Conservation (phyloP, 805 yeast species). For the Candida taoyuanica region DNA sequence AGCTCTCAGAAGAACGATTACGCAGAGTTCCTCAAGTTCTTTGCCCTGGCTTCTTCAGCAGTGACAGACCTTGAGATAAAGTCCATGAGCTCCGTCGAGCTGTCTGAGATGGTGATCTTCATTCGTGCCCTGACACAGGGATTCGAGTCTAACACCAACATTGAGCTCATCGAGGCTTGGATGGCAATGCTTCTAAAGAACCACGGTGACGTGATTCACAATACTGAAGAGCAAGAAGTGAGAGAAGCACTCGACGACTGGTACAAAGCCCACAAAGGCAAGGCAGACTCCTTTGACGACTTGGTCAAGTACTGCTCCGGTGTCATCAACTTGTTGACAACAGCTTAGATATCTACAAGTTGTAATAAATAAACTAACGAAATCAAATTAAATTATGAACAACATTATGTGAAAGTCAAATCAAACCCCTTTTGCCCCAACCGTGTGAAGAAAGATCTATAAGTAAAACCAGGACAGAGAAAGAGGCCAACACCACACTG, state of each 20-base stretch:
- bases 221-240: conserved; percentile 37
- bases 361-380: background rate
- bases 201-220: conserved; percentile 76
- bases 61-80: conserved; percentile 81
- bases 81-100: conserved; percentile 59
- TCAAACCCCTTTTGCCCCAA: conserved; percentile 9
- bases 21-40: conserved; percentile 45
- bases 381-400: conserved; percentile 11
- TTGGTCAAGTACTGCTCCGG: conserved; percentile 78
- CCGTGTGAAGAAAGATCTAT: conserved; percentile 1
- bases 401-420: conserved; percentile 9
- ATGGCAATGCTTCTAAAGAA: conserved; percentile 66
- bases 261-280: conserved; percentile 37
- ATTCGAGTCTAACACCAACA: conserved; percentile 48
- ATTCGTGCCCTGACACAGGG: conserved; percentile 65
- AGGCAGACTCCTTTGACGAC: conserved; percentile 53
- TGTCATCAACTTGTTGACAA: conserved; percentile 55
- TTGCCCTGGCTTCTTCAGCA: conserved; percentile 68
- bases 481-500: conserved; percentile 29
- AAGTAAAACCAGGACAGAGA: too few relatives aligned
- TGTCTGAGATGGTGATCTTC: conserved; percentile 59
- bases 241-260: conserved; percentile 45
- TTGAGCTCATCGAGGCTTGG: conserved; percentile 79
- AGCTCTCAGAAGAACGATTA: conserved; percentile 38
- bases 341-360: conserved; percentile 10